Evolutionary conservation across 257 asterid species (phyloP).

Genomic region (Solanum appendiculatum): DNA sequence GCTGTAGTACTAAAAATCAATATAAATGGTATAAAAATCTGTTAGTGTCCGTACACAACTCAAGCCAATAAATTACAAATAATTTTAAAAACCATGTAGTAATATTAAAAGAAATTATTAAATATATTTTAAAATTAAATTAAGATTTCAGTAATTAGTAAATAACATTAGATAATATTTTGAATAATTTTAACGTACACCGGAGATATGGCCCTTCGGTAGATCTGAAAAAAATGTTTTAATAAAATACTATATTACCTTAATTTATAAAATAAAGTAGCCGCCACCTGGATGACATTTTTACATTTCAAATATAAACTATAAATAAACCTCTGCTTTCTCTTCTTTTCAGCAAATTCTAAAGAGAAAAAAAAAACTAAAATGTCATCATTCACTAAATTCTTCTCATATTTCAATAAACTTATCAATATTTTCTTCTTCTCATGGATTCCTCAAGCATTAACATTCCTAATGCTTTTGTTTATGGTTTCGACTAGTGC

Average conservation of each 20-base stretch:
- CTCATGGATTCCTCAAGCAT: slow-evolving; percentile 25
- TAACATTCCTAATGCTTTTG: slow-evolving; percentile 22
- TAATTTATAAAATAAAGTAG: not conserved
- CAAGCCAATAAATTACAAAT: not conserved
- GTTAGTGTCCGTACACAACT: not conserved
- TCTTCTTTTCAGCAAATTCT: not conserved
- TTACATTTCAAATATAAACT: not conserved
- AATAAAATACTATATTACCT: not conserved
- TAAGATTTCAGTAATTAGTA: not conserved
- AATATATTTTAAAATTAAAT: too few relatives aligned
- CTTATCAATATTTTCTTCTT: slow-evolving; percentile 11
- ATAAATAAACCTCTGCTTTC: not conserved
- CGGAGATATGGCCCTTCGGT: too few relatives aligned
- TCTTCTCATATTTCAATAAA: slow-evolving; percentile 11
- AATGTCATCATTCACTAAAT: slow-evolving; percentile 32
- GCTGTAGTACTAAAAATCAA: not conserved
- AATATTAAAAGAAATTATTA: too few relatives aligned
- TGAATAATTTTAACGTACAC: not conserved
- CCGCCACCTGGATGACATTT: not conserved
- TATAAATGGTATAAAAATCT: not conserved
- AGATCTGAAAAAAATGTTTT: too few relatives aligned
- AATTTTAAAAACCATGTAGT: not conserved
- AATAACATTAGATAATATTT: too few relatives aligned
- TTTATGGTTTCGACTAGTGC: not conserved
- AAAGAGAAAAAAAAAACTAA: not conserved